Percentiles rank a stretch among this genome's conserved stretches.
These are phyloP conservation scores for Carex myosuroides DNA, from an alignment of 176 grass and related monocot species.

Conservation along the genomic window DNA sequence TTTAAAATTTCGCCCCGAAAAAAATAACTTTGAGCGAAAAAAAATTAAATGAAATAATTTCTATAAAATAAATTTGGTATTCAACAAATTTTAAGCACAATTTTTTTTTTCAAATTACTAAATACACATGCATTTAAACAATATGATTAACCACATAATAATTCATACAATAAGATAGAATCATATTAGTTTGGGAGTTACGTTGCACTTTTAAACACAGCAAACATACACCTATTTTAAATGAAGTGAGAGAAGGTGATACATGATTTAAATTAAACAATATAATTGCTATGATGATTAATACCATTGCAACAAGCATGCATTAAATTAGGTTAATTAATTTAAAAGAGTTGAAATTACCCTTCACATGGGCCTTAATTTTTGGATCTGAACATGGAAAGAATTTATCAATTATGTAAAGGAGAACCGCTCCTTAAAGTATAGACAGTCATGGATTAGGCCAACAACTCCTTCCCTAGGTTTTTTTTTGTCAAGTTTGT, in stretches of 20 bases:
- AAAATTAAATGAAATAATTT: background rate
- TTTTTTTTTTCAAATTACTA: too few species aligned
- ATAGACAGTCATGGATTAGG: constrained; percentile 9
- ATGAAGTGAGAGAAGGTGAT: too few species aligned
- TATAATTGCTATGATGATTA: background rate
- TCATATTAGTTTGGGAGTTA: too few species aligned
- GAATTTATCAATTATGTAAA: background rate
- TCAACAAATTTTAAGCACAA: too few species aligned
- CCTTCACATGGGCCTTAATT: background rate
- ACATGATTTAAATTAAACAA: too few species aligned
- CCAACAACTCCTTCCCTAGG: constrained; percentile 11
- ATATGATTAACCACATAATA: too few species aligned
- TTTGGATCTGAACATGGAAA: constrained; percentile 18
- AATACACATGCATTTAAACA: too few species aligned
- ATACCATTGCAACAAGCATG: background rate
- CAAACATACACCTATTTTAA: background rate
- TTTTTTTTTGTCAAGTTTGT: background rate
- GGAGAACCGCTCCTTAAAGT: background rate
- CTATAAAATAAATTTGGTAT: too few species aligned
- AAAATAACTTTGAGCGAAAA: background rate
- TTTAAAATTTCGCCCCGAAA: too few species aligned
- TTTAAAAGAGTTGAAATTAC: background rate
- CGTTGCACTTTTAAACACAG: background rate
- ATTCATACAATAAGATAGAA: too few species aligned
- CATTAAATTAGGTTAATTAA: background rate